A percentile compares a stretch with the other conserved stretches of the same genome.
These are phyloP conservation scores for Yarrowia divulgata DNA, from an alignment of 805 yeast species.

Conservation along the genomic window DNA sequence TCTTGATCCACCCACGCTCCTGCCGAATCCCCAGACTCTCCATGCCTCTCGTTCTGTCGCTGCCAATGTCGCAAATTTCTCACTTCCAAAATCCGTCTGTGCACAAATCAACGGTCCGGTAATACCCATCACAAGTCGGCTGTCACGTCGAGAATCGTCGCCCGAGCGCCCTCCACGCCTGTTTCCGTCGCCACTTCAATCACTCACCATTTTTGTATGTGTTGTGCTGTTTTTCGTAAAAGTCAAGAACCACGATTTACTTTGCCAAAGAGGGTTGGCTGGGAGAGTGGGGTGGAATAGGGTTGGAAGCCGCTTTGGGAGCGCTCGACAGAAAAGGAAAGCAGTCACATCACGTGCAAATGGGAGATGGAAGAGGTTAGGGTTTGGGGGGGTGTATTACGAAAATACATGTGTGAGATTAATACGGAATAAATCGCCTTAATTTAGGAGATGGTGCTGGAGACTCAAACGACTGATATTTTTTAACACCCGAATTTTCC, in stretches of 20 bases:
- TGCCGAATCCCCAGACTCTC: no score
- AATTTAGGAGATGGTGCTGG: no score
- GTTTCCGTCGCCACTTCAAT: not conserved
- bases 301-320: constrained; percentile 21
- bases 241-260: constrained; percentile 10
- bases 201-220: constrained; percentile 39
- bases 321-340: not conserved
- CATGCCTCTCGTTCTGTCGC: not conserved
- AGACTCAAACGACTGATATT: no score
- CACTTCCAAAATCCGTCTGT: not conserved
- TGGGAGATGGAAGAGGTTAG: not conserved
- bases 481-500: no score
- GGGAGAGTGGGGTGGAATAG: constrained; percentile 38
- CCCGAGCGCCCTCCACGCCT: not conserved
- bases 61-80: not conserved
- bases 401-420: no score
- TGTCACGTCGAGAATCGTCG: not conserved
- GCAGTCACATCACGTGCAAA: constrained; percentile 36
- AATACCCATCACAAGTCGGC: not conserved
- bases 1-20: no score
- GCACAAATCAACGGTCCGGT: not conserved
- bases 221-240: constrained; percentile 40
- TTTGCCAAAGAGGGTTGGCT: constrained; percentile 32
- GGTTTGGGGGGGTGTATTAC: no score
- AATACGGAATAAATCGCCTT: no score